Evolutionary conservation across 306 rosid species (phyloP).

Genomic region (Casuarina cunninghamiana): DNA sequence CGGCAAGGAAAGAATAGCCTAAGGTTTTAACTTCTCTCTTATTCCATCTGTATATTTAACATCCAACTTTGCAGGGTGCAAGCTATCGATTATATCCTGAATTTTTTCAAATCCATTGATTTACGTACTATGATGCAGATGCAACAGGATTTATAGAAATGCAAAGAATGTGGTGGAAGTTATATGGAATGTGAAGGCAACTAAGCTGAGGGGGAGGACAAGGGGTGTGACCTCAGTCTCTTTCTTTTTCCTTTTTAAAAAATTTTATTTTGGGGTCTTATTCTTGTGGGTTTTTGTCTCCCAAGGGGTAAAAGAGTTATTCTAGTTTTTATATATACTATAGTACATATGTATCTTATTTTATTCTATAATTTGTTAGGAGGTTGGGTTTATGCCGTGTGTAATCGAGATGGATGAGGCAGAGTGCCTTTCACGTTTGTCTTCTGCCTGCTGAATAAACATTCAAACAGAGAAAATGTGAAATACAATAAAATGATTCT

Average conservation of each 20-base stretch:
- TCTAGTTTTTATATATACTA: slow-evolving; percentile 28
- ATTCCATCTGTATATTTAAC: neutral
- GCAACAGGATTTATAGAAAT: slow-evolving; percentile 35
- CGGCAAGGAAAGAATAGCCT: slow-evolving; percentile 11
- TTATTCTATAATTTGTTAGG: slow-evolving; percentile 37
- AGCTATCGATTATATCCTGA: too few species aligned
- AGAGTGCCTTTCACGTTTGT: slow-evolving; percentile 32
- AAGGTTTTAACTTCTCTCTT: slow-evolving; percentile 34
- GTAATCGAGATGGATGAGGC: slow-evolving; percentile 41
- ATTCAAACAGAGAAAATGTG: slow-evolving; percentile 29
- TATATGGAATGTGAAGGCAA: slow-evolving; percentile 43
- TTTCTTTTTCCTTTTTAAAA: slow-evolving; percentile 20
- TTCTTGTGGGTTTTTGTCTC: slow-evolving; percentile 42
- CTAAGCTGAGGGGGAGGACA: slow-evolving; percentile 34
- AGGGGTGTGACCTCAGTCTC: slow-evolving; percentile 36
- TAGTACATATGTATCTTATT: slow-evolving; percentile 55
- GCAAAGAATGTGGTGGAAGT: slow-evolving; percentile 49
- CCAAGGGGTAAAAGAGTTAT: slow-evolving; percentile 35
- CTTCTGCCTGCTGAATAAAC: slow-evolving; percentile 37
- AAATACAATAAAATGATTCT: slow-evolving; percentile 54
- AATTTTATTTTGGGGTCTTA: slow-evolving; percentile 14
- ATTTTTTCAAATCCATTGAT: neutral
- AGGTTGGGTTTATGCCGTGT: slow-evolving; percentile 48
- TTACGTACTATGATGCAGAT: slow-evolving; percentile 36
- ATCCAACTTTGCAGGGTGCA: too few species aligned